Conservation (phyloP, 1,284 basidiomycete genomes). For the Moesziomyces parantarcticus region DNA sequence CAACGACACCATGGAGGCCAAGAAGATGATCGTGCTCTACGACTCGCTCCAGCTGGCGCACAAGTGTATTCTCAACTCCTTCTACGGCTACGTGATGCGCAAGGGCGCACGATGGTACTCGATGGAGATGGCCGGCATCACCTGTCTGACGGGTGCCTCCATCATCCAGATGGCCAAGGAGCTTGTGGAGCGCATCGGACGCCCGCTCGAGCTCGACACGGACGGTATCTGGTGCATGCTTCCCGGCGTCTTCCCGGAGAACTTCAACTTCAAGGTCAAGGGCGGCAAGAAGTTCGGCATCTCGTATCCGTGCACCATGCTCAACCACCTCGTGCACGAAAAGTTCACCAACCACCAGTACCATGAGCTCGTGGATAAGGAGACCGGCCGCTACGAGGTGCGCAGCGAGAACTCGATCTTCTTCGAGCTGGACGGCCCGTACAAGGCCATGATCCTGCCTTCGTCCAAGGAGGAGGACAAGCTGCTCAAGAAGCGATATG, state of each 20-base stretch:
- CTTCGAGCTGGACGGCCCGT: conserved; percentile 98
- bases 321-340: conserved; percentile 96
- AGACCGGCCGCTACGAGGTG: conserved; percentile 84
- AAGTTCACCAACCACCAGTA: conserved; percentile 98
- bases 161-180: conserved; percentile 99
- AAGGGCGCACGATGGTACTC: conserved; percentile 99
- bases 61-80: conserved; percentile 99
- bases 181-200: conserved; percentile 91
- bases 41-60: conserved; percentile 99
- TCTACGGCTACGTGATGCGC: conserved; percentile 99
- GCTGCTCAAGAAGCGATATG: conserved; percentile 97
- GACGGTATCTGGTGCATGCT: conserved; percentile 99
- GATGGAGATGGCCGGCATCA: conserved; percentile 99
- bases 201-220: conserved; percentile 96
- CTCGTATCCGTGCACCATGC: conserved; percentile 99
- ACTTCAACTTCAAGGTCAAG: conserved; percentile 92
- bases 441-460: conserved; percentile 98
- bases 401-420: conserved; percentile 99
- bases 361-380: conserved; percentile 84
- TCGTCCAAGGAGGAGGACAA: conserved; percentile 99
- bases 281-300: conserved; percentile 88
- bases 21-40: conserved; percentile 99
- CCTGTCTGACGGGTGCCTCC: conserved; percentile 96
- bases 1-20: conserved; percentile 92
- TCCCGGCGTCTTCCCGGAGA: conserved; percentile 95